A percentile compares a stretch with the other conserved stretches of the same genome.
phyloP scores from a whole-genome alignment of 768 basidiomycete species.

The Coprinopsis marcescibilis region DNA sequence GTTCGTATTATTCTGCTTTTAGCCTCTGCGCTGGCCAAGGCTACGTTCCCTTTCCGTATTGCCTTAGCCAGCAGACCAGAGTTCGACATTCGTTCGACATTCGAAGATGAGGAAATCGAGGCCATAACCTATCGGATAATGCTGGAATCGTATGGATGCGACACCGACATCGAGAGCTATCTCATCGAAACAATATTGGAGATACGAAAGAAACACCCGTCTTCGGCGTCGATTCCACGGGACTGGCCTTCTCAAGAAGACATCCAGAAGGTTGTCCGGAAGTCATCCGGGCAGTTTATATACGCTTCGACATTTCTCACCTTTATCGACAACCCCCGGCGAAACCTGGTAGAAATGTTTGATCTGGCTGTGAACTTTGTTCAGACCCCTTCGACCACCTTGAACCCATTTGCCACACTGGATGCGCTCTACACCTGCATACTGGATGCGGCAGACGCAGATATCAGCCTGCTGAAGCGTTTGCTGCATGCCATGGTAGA shows the following conservation, averaged over 20 bases:
- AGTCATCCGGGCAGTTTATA: constrained; percentile 5
- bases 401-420: neutral
- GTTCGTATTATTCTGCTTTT: neutral
- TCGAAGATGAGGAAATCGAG: neutral
- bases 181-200: neutral
- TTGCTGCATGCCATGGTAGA: too few relatives aligned
- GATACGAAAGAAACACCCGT: neutral
- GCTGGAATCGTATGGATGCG: neutral
- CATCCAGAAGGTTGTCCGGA: neutral
- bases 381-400: neutral
- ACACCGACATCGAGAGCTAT: neutral
- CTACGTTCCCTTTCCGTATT: neutral
- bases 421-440: neutral
- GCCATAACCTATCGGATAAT: neutral
- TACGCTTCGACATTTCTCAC: constrained; percentile 5
- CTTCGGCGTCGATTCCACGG: neutral
- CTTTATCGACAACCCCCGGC: constrained; percentile 10
- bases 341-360: neutral
- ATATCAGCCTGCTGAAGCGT: neutral
- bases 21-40: neutral
- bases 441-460: neutral
- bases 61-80: constrained; percentile 10
- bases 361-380: neutral
- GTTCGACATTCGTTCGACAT: neutral
- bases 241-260: constrained; percentile 8